Evolutionary conservation across 352 stramenopile genomes (phyloP).

Genomic region (Plasmopara viticola): DNA sequence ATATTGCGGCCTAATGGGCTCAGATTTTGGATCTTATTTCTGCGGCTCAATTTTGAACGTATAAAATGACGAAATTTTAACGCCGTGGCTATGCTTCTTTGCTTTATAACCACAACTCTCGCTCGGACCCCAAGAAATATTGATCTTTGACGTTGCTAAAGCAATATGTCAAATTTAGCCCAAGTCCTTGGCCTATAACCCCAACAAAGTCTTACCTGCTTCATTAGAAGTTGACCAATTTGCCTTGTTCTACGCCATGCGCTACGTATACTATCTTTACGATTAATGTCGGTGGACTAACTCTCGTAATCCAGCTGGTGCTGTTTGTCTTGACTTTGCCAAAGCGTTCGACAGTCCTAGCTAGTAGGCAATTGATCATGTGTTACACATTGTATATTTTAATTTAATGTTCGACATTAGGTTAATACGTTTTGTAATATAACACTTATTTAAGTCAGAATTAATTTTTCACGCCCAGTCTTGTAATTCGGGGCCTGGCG

Average conservation of each 20-base stretch:
- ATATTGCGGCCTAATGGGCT: not conserved
- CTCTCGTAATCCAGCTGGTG: not conserved
- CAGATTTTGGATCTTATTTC: not conserved
- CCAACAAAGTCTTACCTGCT: not conserved
- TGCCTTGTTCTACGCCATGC: not conserved
- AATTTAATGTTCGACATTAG: not conserved
- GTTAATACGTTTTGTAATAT: not conserved
- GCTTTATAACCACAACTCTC: not conserved
- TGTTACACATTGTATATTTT: conserved; percentile 1
- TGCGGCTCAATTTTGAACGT: not conserved
- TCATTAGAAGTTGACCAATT: not conserved
- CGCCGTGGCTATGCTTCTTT: not conserved
- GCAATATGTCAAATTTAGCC: not conserved
- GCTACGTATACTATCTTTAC: not conserved
- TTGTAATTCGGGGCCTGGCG: not conserved
- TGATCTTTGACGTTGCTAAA: not conserved
- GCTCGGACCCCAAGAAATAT: not conserved
- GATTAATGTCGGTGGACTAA: not conserved
- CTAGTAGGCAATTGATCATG: not conserved
- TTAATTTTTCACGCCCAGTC: not conserved
- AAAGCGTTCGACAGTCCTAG: conserved; percentile 6
- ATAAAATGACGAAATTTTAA: not conserved
- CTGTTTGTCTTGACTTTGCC: conserved; percentile 1
- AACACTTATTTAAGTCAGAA: not conserved
- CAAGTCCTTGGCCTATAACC: not conserved